These are phyloP conservation scores for Barnettozyma californica DNA, from an alignment of 805 yeast species.

Conservation along the genomic window DNA sequence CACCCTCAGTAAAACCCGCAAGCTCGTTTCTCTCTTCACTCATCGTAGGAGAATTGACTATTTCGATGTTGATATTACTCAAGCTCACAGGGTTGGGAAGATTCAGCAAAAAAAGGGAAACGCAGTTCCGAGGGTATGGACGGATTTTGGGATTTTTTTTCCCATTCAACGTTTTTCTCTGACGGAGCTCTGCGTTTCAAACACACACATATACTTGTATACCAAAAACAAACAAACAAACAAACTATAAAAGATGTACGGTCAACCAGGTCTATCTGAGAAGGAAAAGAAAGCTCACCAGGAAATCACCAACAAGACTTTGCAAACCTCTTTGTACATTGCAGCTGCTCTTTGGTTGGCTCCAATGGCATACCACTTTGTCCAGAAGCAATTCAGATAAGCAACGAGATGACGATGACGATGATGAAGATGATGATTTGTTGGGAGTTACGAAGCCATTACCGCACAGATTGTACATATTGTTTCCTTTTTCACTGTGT, in stretches of 20 bases:
- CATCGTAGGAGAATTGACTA: neutral
- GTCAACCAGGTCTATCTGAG: slow-evolving; percentile 54
- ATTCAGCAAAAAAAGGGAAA: neutral
- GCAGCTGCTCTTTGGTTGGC: slow-evolving; percentile 57
- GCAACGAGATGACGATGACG: neutral
- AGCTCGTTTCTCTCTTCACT: slow-evolving; percentile 17
- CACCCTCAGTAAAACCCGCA: slow-evolving; percentile 22
- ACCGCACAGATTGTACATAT: neutral
- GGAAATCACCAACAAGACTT: slow-evolving; percentile 52
- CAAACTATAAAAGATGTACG: slow-evolving; percentile 34
- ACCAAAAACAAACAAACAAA: too few relatives aligned
- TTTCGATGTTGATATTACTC: neutral
- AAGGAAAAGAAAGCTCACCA: slow-evolving; percentile 66
- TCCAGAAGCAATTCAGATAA: slow-evolving; percentile 41
- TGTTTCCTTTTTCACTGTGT: slow-evolving; percentile 4
- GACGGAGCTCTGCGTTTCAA: neutral
- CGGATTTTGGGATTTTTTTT: neutral
- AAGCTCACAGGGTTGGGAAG: too few relatives aligned
- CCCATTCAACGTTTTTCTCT: neutral
- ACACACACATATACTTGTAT: neutral
- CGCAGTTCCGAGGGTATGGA: neutral
- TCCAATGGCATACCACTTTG: slow-evolving; percentile 52
- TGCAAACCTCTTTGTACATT: slow-evolving; percentile 53
- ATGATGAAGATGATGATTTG: too few relatives aligned
- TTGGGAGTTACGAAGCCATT: neutral